A percentile compares a stretch with the other conserved stretches of the same genome.
These are phyloP conservation scores for Benincasa hispida DNA, from an alignment of 306 rosid genomes.

Conservation along the genomic window DNA sequence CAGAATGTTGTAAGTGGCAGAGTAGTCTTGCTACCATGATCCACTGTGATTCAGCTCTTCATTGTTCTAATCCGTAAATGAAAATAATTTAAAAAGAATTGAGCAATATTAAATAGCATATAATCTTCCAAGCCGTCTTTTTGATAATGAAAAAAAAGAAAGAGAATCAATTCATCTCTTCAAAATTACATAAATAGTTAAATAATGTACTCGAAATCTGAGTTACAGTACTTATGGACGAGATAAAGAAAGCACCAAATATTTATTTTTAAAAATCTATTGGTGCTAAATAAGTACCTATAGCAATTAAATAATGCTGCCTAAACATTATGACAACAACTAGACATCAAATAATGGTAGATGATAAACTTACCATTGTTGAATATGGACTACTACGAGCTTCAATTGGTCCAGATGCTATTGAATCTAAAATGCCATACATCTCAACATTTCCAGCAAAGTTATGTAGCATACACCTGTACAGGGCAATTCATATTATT, in stretches of 20 bases:
- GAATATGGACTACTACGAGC: slow-evolving; percentile 66
- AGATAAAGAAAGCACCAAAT: not conserved
- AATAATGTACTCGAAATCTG: not conserved
- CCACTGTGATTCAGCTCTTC: not conserved
- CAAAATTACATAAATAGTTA: not conserved
- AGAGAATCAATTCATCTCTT: not conserved
- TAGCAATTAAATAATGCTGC: not conserved
- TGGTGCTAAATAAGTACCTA: not conserved
- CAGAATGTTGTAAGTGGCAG: not conserved
- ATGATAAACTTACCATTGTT: slow-evolving; percentile 54
- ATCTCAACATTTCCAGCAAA: slow-evolving; percentile 84
- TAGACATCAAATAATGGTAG: not conserved
- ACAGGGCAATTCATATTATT: slow-evolving; percentile 8
- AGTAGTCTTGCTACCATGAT: not conserved
- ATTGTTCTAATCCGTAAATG: too few species aligned
- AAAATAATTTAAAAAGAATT: not conserved
- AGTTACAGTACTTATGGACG: not conserved
- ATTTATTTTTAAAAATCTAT: not conserved
- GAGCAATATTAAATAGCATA: not conserved
- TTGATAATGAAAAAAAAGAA: not conserved
- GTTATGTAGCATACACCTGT: slow-evolving; percentile 97
- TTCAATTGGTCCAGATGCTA: slow-evolving; percentile 80
- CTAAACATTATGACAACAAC: slow-evolving; percentile 11
- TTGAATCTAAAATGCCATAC: slow-evolving; percentile 67
- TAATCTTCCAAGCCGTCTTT: not conserved